Conservation (phyloP, 2,329 filamentous ascomycete genomes). For the Paraconiothyrium sp. region DNA sequence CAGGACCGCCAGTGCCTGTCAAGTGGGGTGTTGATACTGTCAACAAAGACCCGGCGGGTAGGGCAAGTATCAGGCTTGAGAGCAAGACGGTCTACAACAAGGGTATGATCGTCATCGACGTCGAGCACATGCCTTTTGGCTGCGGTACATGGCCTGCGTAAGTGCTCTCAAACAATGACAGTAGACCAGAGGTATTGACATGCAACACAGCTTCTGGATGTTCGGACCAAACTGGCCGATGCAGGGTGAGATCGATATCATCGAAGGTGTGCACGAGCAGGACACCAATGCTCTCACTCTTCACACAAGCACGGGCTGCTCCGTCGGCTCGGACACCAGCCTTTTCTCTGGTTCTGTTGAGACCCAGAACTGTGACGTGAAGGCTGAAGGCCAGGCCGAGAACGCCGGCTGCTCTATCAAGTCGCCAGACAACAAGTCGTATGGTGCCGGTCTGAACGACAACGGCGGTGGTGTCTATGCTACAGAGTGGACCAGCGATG, state of each 20-base stretch:
- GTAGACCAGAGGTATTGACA: slow-evolving; percentile 19
- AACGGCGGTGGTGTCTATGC: slow-evolving; percentile 58
- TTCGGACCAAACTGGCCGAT: slow-evolving; percentile 43
- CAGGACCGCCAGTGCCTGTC: slow-evolving; percentile 41
- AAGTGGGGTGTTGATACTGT: slow-evolving; percentile 59
- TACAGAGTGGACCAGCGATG: slow-evolving; percentile 71
- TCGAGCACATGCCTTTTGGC: slow-evolving; percentile 62
- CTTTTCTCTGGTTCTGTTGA: slow-evolving; percentile 61
- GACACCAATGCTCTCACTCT: slow-evolving; percentile 57
- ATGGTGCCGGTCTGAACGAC: slow-evolving; percentile 64
- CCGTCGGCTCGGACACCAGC: slow-evolving; percentile 47
- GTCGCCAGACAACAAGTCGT: slow-evolving; percentile 53
- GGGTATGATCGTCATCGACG: slow-evolving; percentile 60
- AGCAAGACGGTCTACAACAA: slow-evolving; percentile 58
- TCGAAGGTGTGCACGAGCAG: slow-evolving; percentile 59
- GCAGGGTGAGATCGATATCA: slow-evolving; percentile 60
- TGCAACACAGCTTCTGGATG: slow-evolving; percentile 41
- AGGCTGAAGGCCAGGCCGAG: slow-evolving; percentile 49
- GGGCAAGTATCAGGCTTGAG: slow-evolving; percentile 58
- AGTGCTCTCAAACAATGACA: slow-evolving; percentile 13
- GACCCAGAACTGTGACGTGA: slow-evolving; percentile 60
- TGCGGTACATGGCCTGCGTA: slow-evolving; percentile 63
- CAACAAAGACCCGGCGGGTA: slow-evolving; percentile 49
- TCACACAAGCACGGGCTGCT: slow-evolving; percentile 57
- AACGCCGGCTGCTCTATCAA: slow-evolving; percentile 57